Base-by-base conservation (phyloP, 2,329 filamentous ascomycete genomes). In the Pseudogymnoascus sp. region DNA sequence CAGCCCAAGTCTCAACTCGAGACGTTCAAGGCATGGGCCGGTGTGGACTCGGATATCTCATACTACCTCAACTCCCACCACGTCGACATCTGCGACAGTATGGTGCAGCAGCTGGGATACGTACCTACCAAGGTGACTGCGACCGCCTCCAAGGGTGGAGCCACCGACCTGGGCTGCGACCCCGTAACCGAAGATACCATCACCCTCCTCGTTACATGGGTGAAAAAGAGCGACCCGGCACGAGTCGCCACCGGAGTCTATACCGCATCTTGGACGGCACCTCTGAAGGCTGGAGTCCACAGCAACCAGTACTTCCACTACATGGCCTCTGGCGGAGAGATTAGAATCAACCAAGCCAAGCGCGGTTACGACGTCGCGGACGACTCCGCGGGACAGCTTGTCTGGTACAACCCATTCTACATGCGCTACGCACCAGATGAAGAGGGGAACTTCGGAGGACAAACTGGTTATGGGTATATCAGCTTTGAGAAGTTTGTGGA, bases 281-380 rank as follows among this genome's bases (percentile, higher is more conserved):
- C 93, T 10, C 89, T 95, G 73, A 89, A 87, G 70, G 92, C 92
- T 0, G 92, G 93, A 58, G 92, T 97, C n/a, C 93, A 97, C 77
- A 93, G 88, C 1, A 96, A 96, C 74, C 92, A 97, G 77, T 94
- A 96, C 77, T 97, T 97, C 79, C 92, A 97, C 76, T 96, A 94
- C 77, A 87, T 97, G 77, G 92, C 84, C 2, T 83, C 84, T 63
- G 84, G 87, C 62, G 92, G 92, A 66, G 92, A 97, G 77, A 85
- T 97, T 69, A 85, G 90, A 63, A 84, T 96, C 69, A 90, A 97
- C 78, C 93, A 97, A 77, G 92, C 92, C 47, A 95, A 96, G 81
- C 84, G 92, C 61, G 92, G 92, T 57, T 97, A 97, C 76, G 92
- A 97, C 71, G 88, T 97, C 9, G 91, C 92, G n/a, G 89, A 92